Evolutionary conservation across 176 grass and related monocot species (phyloP).

Genomic region (Miscanthus lutarioriparius): DNA sequence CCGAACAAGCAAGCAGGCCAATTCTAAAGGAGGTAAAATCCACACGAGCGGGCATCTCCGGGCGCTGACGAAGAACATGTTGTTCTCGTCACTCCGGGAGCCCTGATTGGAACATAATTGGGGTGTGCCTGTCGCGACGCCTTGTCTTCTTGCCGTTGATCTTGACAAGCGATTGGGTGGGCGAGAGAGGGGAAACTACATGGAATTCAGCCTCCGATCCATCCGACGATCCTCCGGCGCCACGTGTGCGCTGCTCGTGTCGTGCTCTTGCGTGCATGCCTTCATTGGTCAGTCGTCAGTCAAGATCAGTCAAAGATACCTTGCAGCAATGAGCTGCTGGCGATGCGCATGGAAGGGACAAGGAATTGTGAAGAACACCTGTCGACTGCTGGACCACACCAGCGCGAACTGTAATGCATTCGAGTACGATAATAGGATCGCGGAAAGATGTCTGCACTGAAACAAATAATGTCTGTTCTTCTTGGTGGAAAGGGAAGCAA

Average conservation of each 20-base stretch:
- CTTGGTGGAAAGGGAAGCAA: background rate
- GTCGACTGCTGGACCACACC: background rate
- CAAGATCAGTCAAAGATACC: slow-evolving; percentile 37
- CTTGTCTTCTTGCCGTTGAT: slow-evolving; percentile 37
- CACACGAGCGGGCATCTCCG: slow-evolving; percentile 38
- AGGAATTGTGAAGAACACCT: background rate
- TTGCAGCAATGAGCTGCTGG: background rate
- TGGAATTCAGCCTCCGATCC: background rate
- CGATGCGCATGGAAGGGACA: background rate
- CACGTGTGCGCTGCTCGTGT: slow-evolving; percentile 11
- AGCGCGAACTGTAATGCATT: background rate
- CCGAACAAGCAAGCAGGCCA: slow-evolving; percentile 20
- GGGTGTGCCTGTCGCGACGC: background rate
- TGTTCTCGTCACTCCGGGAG: slow-evolving; percentile 7
- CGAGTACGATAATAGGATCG: background rate
- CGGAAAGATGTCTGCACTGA: background rate
- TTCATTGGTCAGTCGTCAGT: slow-evolving; percentile 4
- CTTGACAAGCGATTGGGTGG: slow-evolving; percentile 9
- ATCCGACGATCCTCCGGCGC: background rate
- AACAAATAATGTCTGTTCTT: background rate
- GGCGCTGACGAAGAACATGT: slow-evolving; percentile 1
- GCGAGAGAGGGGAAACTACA: background rate
- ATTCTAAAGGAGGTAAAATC: slow-evolving; percentile 22
- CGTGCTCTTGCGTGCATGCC: background rate
- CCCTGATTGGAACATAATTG: background rate